Evolutionary conservation across 805 yeast species (phyloP).

Genomic region (Millerozyma miso): DNA sequence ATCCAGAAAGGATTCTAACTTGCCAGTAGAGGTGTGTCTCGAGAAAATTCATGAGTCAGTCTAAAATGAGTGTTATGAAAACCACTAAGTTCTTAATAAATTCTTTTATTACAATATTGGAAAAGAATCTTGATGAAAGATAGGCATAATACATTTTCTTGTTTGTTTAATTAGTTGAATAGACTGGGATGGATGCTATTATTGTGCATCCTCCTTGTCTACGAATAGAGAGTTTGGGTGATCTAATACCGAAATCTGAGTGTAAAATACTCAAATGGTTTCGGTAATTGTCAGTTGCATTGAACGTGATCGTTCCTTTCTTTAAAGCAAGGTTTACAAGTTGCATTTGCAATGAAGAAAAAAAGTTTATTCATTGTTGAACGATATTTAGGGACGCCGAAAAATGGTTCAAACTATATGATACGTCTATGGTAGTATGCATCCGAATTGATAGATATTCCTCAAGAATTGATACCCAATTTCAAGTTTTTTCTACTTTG

Average conservation of each 20-base stretch:
- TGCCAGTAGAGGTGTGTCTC: conserved; percentile 38
- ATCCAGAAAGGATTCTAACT: conserved; percentile 53
- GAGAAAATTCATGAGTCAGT: conserved; percentile 10
- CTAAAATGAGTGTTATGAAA: background rate
- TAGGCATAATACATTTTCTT: background rate
- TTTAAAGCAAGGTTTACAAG: too few species aligned
- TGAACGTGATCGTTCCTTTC: too few species aligned
- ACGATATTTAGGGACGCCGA: too few species aligned
- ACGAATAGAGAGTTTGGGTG: too few species aligned
- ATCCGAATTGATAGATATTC: background rate
- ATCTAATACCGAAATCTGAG: too few species aligned
- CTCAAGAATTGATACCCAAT: background rate
- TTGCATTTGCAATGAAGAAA: too few species aligned
- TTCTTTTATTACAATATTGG: background rate
- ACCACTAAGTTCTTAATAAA: background rate
- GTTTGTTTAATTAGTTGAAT: background rate
- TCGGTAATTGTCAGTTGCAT: too few species aligned
- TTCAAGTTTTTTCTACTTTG: background rate
- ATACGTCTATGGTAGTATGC: background rate
- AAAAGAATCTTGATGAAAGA: background rate
- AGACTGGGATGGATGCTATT: too few species aligned
- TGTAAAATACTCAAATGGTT: too few species aligned
- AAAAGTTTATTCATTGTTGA: too few species aligned
- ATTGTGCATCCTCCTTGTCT: too few species aligned
- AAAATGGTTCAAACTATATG: too few species aligned